A percentile compares a stretch with the other conserved stretches of the same genome.
Conservation (phyloP, 2,329 filamentous ascomycete species). For the Colletotrichum acutatum region DNA sequence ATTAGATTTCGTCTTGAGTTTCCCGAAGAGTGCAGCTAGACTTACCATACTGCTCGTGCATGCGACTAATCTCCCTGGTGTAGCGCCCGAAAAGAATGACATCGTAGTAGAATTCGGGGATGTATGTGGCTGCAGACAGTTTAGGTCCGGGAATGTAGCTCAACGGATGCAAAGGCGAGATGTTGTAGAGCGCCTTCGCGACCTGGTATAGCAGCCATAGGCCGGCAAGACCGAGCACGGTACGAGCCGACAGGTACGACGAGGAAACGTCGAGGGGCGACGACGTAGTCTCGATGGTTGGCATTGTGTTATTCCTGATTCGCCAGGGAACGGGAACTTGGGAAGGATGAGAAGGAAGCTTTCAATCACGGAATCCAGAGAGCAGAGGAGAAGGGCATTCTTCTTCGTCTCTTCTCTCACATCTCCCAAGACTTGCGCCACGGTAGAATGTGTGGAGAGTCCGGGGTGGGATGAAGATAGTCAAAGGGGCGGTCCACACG, state of each 20-base stretch:
- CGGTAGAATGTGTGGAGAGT: conserved; percentile 14
- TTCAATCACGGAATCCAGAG: not conserved
- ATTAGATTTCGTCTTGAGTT: not conserved
- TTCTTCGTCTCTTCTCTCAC: conserved; percentile 5
- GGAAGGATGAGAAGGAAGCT: not conserved
- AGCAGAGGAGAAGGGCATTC: conserved; percentile 6
- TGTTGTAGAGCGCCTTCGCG: conserved; percentile 44
- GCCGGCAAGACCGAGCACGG: conserved; percentile 35
- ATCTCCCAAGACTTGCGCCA: not conserved
- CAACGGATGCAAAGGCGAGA: conserved; percentile 53
- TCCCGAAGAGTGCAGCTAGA: not conserved
- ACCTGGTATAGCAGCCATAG: conserved; percentile 45
- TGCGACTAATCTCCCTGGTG: conserved; percentile 45
- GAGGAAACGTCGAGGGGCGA: conserved; percentile 14
- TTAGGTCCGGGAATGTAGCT: conserved; percentile 50
- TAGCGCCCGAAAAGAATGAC: conserved; percentile 49
- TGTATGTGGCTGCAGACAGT: conserved; percentile 48
- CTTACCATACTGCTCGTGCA: conserved; percentile 51
- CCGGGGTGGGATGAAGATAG: conserved; percentile 9
- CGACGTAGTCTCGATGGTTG: conserved; percentile 11
- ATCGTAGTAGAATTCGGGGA: conserved; percentile 53
- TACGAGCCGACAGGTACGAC: conserved; percentile 16
- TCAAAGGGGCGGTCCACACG: conserved; percentile 17
- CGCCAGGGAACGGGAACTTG: not conserved
- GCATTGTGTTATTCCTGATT: conserved; percentile 12